Base-by-base conservation (phyloP, 2,329 filamentous ascomycete genomes). In the Fusarium bactridioides region DNA sequence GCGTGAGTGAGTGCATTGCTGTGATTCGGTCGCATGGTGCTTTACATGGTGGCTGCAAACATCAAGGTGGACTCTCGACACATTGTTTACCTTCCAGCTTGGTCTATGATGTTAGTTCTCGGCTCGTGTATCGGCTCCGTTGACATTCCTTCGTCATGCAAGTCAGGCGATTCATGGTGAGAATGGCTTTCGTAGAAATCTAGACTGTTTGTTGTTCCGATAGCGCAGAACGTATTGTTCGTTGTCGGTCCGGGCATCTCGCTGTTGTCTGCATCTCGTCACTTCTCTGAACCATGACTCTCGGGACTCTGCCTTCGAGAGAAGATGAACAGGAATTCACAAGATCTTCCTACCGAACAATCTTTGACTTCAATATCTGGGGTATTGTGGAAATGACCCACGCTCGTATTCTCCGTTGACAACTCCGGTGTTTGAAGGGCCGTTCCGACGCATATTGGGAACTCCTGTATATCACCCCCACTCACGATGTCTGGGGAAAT, bases 401-500 rank as follows among this genome's bases (percentile, higher is more conserved):
- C 25, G 47, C 33, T 58, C 53, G 33, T 38, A 29, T 67, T 50
- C 44, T 54, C 53, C 37, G 29, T 58, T 19, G 35, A 31, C 15
- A 67, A 31, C 29, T 31, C 48, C 50, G 45, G 68, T 55, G 61
- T 64, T 72, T 69, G 48, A 43, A 69, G 64, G 71, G 41, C 65
- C 61, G 68, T 62, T 64, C 72, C 71, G 64, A 69, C 8, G 50
- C 29, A 63, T 25, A 51, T 41, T 47, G 67, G 51, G 56, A 73
- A 71, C 61, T 69, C 70, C 37, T 72, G 48, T 37, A 59, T 50
- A 55, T 56, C 43, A 63, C 44, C 71, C 58, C 68, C 71, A 64
- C 71, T 38, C 60, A 58, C 60, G n/a, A 59, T 57, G n/a, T 67
- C 71, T 50, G 72, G 68, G 71, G 72, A 53, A 73, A 40, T 41